Evolutionary conservation across 1,284 basidiomycete genomes (phyloP), one percentile per base, ranked within the genome.

Genomic region (Polyporus tsugae): DNA sequence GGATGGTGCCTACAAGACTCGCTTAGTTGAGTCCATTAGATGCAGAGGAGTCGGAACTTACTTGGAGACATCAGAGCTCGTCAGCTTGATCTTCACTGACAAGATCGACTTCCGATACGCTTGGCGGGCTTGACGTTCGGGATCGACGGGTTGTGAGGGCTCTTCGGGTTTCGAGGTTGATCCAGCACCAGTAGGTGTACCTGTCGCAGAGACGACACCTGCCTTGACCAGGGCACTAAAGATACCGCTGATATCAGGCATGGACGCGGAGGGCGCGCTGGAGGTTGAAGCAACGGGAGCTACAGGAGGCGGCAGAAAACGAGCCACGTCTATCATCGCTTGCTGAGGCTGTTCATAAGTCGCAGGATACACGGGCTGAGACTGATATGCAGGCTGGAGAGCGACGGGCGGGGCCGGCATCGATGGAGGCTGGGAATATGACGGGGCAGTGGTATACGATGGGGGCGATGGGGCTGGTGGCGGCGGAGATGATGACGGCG

Each of bases 41-140:
- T n/a, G n/a, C 11, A 0, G 38, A 57, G 6, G 42, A 38, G 35
- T 35, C 19, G 5, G 17, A 6, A 78, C 87, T 68, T 82, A 96
- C 91, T 86, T 91, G 62, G 87, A 85, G 53, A 97, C 89, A 74
- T 95, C 95, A 19, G 89, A 79, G 59, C 86, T 89, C 0, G 88
- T 90, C 49, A 97, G 83, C 66, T 86, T 87, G 64, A 97, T 84
- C 65, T 89, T 85, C 70, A 94, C 85, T 4, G 85, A 81, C 19
- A 98, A 82, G 13, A 98, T 87, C 38, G 86, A 83, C 67, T 88
- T 86, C 72, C 94, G 87, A 78, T 98, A 97, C 22, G 83, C 82
- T 69, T 84, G 82, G 49, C 82, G 78, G 38, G 85, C 84, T 46
- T 91, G 89, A 69, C 86, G 79, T 44, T 81, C 84, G 38, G 84